Evolutionary conservation across 257 asterid genomes (phyloP), one percentile per base, ranked within the genome.

Genomic region (Penstemon eatonii): DNA sequence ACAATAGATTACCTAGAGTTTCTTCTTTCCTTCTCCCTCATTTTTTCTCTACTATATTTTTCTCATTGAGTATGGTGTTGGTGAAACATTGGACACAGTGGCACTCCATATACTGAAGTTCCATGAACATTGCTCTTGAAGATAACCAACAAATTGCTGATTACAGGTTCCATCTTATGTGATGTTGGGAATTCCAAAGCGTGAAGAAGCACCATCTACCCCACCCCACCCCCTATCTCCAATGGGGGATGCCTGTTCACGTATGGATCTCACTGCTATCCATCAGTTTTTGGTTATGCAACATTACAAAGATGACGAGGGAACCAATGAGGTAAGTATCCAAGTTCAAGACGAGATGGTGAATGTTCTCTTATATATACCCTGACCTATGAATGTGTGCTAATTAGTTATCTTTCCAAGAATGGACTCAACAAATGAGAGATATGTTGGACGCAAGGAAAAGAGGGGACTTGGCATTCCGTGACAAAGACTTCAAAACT

Each of bases 351-450:
- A 38, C 69, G 47, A 60, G 53, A 8, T 49, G 52, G 8, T 60
- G 43, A 59, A 44, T 78, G 68, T 60, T 61, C 9, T 18, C 66
- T 41, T 49, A 49, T 60, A 8, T 39, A 47, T 69, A 25, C 70
- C 9, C 71, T 58, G 37, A 82, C 54, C 50, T 42, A 51, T 62
- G n/a, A n/a, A 57, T 50, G 33, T 56, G 44, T 49, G 67, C 40
- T 54, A 58, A 55, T 72, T 66, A 93, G 99, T 83, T 93, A 67
- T 90, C 99, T 49, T 90, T 93, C 83, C 98, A 92, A 90, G 98
- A 93, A 79, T 93, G 98, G 97, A 93, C 98, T 70, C 97, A 93
- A 63, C 98, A 91, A 79, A 89, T 91, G 91, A 84, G 93, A 75
- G 97, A 89, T 71, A 91, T 91, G 97, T 54, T 87, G 78, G 96